Base-by-base conservation (phyloP, 2,329 filamentous ascomycete species). In the Trichoderma citrinoviride region DNA sequence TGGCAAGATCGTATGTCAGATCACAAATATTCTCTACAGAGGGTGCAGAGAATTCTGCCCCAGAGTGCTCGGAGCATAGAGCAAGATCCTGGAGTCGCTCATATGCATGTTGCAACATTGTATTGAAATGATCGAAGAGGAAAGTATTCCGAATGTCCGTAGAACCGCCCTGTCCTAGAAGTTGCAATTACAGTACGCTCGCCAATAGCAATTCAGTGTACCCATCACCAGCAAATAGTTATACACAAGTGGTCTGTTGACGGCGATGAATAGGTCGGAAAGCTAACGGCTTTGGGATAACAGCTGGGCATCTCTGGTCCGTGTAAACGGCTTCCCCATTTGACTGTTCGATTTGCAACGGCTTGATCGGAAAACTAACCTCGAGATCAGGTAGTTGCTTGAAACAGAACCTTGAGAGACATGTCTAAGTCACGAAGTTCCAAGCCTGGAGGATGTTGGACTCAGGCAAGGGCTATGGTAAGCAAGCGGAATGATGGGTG, bases 331-430 rank as follows among this genome's bases (percentile, higher is more conserved):
- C 37, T 43, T 21, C 17, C 53, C 15, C 29, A 10, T 43, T 33
- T 33, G 7, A 37, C 25, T 12, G 27, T n/a, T 17, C 17, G n/a
- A 29, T 27, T 14, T 41, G 15, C 17, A 7, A 0, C 53, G 53
- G 53, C 53, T 41, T 27, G 8, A 21, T 56, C 53, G 53, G 53
- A 25, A 56, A 56, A n/a, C 53, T 56, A 56, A 41, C 53, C 53
- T 56, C 27, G 25, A 19, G 19, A 41, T 44, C 3, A 25, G 17
- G 5, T 23, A 44, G 15, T 5, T 25, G 12, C 37, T 27, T 27
- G 33, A 33, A 8, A 23, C 19, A 7, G 6, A 19, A 52, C 12
- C 7, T 54, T 25, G 3, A 40, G 21, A 52, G 0, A 6, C 15
- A 19, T 6, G 19, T n/a, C n/a, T n/a, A n/a, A 21, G 50, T 17